Evolutionary conservation across 192 early-diverging fungal genomes (phyloP).

Genomic region (Entomortierella lignicola): DNA sequence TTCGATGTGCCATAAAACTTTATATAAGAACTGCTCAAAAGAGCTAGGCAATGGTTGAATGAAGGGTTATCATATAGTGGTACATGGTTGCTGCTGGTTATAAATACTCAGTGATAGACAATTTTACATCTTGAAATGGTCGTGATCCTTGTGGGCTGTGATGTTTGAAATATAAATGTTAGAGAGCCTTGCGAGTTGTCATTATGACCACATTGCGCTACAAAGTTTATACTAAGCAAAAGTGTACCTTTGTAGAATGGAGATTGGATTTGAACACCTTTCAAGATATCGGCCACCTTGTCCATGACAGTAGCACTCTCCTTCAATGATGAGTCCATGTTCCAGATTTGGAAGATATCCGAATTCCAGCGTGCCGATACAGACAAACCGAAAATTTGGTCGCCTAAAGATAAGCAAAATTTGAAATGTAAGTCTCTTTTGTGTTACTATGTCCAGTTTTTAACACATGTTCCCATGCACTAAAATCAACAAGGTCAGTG

Average conservation of each 20-base stretch:
- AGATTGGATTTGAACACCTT: conserved; percentile 52
- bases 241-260: conserved; percentile 66
- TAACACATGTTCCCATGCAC: background rate
- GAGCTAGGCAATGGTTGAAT: background rate
- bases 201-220: too few relatives aligned
- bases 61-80: background rate
- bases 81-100: background rate
- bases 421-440: background rate
- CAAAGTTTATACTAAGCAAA: too few relatives aligned
- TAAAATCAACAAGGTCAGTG: background rate
- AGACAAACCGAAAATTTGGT: conserved; percentile 61
- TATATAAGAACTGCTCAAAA: conserved; percentile 6
- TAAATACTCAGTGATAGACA: background rate
- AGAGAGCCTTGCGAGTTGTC: background rate
- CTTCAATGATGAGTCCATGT: conserved; percentile 51
- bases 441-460: background rate
- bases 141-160: conserved; percentile 56
- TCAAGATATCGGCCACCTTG: conserved; percentile 47
- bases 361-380: conserved; percentile 60
- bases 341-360: conserved; percentile 64
- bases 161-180: background rate
- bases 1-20: conserved; percentile 2
- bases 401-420: conserved; percentile 20
- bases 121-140: conserved; percentile 48
- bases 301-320: conserved; percentile 56